Evolutionary conservation across 257 asterid species (phyloP), one percentile per base, ranked within the genome.

Genomic region (Solanum chiquidenum): DNA sequence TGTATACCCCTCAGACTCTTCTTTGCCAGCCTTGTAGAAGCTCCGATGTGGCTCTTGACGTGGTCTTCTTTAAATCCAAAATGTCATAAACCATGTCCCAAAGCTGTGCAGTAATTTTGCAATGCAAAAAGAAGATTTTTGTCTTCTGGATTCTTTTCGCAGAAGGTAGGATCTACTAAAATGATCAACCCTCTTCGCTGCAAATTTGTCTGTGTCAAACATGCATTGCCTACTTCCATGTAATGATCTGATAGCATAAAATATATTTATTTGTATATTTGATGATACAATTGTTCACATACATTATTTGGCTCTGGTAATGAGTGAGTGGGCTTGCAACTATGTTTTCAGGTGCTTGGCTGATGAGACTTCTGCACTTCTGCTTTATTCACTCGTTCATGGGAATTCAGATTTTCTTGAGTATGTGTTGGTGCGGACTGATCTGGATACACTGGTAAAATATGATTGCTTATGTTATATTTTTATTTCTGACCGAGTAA

Each of bases 351-450:
- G 99, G 97, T 91, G 93, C 92, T 91, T 97, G 95, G 94, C 95
- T 23, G 93, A 95, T 92, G 99, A 97, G 93, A 89, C 92, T 85
- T 94, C 99, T 89, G 93, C 93, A 87, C 94, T 97, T 91, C 92
- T 97, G 85, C 99, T 97, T 89, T 97, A 97, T 91, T 94, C 98
- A 33, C 91, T 97, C 90, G 94, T 97, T 89, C 99, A 96, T 77
- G 99, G 99, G 83, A 97, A 97, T 92, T 93, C 98, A 44, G 93
- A 93, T 88, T 97, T 97, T 90, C 90, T 96, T 87, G 99, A 96
- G 93, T 97, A 97, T 87, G 98, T 96, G 88, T 92, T 97, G 94
- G 99, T 97, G 93, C 98, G 99, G 89, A 94, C 98, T 77, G 99
- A 97, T 92, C 90, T 93, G 25, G 99, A 97, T 93, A 97, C 98